A percentile compares a stretch with the other conserved stretches of the same genome.
phyloP scores from a whole-genome alignment of 2,329 filamentous ascomycete genomes.

The Colletotrichum tanaceti region DNA sequence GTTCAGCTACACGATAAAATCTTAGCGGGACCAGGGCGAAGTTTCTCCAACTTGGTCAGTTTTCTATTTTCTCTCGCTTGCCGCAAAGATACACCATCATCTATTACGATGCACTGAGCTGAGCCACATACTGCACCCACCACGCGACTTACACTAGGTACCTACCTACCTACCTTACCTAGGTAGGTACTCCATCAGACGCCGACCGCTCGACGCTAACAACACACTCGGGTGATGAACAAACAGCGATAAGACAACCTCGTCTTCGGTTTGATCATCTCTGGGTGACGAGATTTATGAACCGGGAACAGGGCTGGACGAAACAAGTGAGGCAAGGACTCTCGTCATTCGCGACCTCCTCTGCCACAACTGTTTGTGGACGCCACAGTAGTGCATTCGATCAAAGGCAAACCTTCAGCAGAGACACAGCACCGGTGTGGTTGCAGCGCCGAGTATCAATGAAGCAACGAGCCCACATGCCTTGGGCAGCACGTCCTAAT shows the following conservation, averaged over 20 bases:
- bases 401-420: slow-evolving; percentile 1
- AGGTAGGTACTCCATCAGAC: no score
- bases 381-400: background rate
- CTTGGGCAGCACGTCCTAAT: slow-evolving; percentile 23
- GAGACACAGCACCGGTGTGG: slow-evolving; percentile 12
- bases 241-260: no score
- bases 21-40: slow-evolving; percentile 5
- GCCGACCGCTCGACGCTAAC: background rate
- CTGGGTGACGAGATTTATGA: background rate
- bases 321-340: background rate
- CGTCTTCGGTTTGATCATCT: background rate
- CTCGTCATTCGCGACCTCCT: background rate
- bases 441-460: slow-evolving; percentile 29
- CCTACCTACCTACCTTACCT: no score
- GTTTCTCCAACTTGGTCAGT: slow-evolving; percentile 16
- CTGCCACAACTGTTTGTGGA: background rate
- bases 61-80: slow-evolving; percentile 2
- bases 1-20: background rate
- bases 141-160: background rate
- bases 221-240: background rate
- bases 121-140: background rate
- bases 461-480: slow-evolving; percentile 30
- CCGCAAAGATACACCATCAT: background rate
- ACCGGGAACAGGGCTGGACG: background rate
- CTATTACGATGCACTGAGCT: slow-evolving; percentile 1